Evolutionary conservation across 2,329 filamentous ascomycete species (phyloP).

Genomic region (Fusarium cyanostomum): DNA sequence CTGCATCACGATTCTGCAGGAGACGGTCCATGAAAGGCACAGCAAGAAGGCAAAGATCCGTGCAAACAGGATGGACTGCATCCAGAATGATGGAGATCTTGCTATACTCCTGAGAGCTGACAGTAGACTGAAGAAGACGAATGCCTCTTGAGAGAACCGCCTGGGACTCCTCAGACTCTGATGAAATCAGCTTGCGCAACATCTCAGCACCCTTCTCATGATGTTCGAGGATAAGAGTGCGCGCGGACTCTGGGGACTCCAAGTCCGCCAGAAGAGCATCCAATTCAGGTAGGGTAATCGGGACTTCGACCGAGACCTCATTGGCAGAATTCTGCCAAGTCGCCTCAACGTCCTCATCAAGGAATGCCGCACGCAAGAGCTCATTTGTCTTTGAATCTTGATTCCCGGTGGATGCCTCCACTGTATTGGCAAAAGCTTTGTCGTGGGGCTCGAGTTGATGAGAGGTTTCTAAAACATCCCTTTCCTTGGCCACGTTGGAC

Average conservation of each 20-base stretch:
- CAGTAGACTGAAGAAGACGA: conserved; percentile 38
- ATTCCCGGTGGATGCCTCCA: background rate
- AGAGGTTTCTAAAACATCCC: background rate
- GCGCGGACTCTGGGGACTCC: conserved; percentile 2
- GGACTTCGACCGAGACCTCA: background rate
- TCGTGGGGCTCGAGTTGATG: background rate
- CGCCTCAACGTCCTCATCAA: background rate
- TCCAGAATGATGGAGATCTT: conserved; percentile 34
- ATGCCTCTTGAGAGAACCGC: conserved; percentile 30
- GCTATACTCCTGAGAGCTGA: conserved; percentile 27
- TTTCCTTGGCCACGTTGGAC: background rate
- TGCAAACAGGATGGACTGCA: conserved; percentile 33
- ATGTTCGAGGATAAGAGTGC: background rate
- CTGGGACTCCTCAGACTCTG: conserved; percentile 19
- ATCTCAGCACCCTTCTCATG: conserved; percentile 26
- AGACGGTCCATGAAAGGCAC: conserved; percentile 38
- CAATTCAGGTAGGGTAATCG: conserved; percentile 1
- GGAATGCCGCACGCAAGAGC: background rate
- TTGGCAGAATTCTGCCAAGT: background rate
- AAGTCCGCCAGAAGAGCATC: conserved; percentile 25
- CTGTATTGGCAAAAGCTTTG: background rate
- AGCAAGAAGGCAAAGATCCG: conserved; percentile 36
- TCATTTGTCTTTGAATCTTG: background rate
- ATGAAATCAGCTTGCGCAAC: conserved; percentile 29
- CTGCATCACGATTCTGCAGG: conserved; percentile 14